Evolutionary conservation across 2,329 filamentous ascomycete species (phyloP), one percentile per base, ranked within the genome.

Genomic region (Trichophyton benhamiae): DNA sequence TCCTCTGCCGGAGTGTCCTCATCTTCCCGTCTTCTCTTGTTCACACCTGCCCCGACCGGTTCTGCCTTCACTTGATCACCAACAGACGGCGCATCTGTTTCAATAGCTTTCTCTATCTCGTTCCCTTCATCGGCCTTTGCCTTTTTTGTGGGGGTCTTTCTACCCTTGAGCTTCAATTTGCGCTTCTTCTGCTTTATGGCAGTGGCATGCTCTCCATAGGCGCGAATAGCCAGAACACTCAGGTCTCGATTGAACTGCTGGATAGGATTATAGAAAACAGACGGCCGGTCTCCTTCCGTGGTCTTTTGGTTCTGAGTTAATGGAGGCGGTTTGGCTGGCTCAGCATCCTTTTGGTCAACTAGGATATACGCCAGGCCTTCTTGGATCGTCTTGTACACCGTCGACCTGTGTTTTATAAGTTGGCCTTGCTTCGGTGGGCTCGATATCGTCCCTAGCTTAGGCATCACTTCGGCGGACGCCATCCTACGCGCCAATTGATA

Each of bases 191-290:
- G 78, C 71, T 79, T 82, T 64, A 80, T 76, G 17, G 84, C 70
- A 3, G 82, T 67, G 36, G 75, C 69, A 68, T 89, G 84, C 67
- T 94, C 85, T 0, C 89, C 89, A 72, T 92, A 96, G 0, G 88
- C 88, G 70, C 89, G 89, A 73, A 99, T 96, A 0, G 90, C 90
- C 13, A 99, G 81, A 27, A 96, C 89, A 63, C 90, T 96, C 66
- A 99, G 76, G 72, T 99, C 94, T 55, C 95, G 87, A 75, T 99
- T 99, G 80, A 97, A 99, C 72, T 99, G 94, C 72, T 99, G 94
- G 60, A 99, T 96, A 0, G 94, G 92, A 68, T 99, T 99, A 81
- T 99, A 99, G 71, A 99, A 99, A 61, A 99, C 95, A 38, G 80
- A 79, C 68, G 92, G 87, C 67, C 86, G 82, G 44, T 84, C 80